These are phyloP conservation scores for Quaeritorhiza haematococci DNA, from an alignment of 371 early-diverging fungal species.

Conservation along the genomic window DNA sequence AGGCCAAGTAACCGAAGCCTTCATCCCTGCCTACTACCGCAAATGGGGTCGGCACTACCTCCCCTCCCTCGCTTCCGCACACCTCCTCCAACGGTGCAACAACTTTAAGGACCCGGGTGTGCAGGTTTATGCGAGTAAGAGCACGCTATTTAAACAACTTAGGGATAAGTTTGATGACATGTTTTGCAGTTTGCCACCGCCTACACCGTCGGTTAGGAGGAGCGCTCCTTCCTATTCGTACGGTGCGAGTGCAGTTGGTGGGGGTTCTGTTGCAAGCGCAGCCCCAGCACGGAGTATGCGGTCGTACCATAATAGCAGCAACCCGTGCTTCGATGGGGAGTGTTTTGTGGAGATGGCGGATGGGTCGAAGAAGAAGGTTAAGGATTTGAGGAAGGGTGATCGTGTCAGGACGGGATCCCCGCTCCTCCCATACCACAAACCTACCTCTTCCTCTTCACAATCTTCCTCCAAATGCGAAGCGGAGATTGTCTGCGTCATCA, in stretches of 20 bases:
- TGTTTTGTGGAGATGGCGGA: constrained; percentile 11
- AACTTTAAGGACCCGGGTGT: constrained; percentile 40
- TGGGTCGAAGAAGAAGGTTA: constrained; percentile 6
- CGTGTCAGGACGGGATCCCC: not conserved
- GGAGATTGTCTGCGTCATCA: constrained; percentile 9
- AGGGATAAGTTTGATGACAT: constrained; percentile 18
- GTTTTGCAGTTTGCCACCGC: constrained; percentile 24
- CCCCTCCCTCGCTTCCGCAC: constrained; percentile 20
- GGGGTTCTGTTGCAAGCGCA: not conserved
- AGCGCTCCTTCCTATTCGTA: not conserved
- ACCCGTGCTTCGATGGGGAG: constrained; percentile 12
- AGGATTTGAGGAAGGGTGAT: constrained; percentile 15
- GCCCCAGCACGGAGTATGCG: not conserved
- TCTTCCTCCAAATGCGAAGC: not conserved
- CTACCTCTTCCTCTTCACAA: no score
- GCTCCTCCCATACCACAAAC: no score
- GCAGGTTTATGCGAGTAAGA: constrained; percentile 21
- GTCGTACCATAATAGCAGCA: constrained; percentile 5
- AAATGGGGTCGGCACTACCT: constrained; percentile 35
- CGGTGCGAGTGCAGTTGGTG: not conserved
- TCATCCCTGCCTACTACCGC: constrained; percentile 2
- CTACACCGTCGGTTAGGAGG: constrained; percentile 10
- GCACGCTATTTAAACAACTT: constrained; percentile 17
- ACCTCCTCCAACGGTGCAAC: constrained; percentile 25
- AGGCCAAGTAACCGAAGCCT: constrained; percentile 27